phyloP scores from a whole-genome alignment of 352 stramenopile genomes.

The Pythium dissotocum region DNA sequence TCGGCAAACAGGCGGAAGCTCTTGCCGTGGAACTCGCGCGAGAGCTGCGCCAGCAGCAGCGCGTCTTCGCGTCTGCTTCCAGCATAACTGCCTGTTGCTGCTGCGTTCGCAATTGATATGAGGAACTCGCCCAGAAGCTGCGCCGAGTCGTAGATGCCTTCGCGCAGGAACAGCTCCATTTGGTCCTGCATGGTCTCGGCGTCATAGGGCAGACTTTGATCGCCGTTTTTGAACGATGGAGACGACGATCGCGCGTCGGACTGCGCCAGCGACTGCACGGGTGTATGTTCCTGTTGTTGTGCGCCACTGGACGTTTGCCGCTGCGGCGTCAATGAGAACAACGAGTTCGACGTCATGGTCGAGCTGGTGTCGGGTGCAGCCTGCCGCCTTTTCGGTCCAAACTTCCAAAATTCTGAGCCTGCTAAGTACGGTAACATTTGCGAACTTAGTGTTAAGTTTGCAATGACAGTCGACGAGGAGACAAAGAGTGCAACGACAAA shows the following conservation, averaged over 20 bases:
- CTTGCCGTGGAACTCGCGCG: constrained; percentile 55
- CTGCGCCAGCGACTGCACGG: constrained; percentile 11
- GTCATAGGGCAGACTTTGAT: constrained; percentile 25
- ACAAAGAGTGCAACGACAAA: neutral
- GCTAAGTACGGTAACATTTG: neutral
- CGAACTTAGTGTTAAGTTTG: neutral
- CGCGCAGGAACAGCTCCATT: constrained; percentile 50
- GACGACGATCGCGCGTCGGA: constrained; percentile 5
- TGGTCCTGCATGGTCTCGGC: constrained; percentile 61
- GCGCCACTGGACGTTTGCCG: constrained; percentile 2
- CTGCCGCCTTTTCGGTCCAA: constrained; percentile 1
- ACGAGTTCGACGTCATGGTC: constrained; percentile 26
- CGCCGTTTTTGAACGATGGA: neutral
- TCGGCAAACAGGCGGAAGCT: constrained; percentile 65
- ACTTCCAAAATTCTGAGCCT: neutral
- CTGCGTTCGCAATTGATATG: constrained; percentile 42
- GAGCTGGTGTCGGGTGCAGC: neutral
- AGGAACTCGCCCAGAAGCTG: constrained; percentile 69
- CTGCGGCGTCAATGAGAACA: constrained; percentile 26
- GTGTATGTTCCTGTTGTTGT: constrained; percentile 16
- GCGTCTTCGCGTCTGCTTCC: neutral
- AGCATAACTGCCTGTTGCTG: neutral
- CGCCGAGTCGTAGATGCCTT: constrained; percentile 54
- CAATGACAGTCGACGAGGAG: neutral
- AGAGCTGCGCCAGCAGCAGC: constrained; percentile 6